Evolutionary conservation across 176 grass and related monocot genomes (phyloP), one percentile per base, ranked within the genome.

Genomic region (Triticum timopheevii): DNA sequence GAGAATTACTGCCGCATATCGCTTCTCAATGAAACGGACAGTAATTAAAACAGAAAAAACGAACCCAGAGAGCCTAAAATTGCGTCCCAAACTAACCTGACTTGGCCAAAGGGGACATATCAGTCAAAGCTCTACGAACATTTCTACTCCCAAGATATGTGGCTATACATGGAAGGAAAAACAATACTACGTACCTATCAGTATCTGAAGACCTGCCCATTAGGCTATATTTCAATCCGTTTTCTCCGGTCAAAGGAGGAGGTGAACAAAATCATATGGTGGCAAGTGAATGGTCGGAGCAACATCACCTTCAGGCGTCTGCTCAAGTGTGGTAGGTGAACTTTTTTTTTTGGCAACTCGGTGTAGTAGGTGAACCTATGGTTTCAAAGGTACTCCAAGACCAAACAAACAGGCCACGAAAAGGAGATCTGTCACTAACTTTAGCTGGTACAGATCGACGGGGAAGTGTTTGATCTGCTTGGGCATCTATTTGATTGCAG

Each of bases 261-360:
- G 65, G 27, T 58, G 25, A 54, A 13, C 71, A 39, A 64, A 52
- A 83, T 78, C 73, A 20, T 78, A 40, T 3, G 77, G 20, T 39
- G 61, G 52, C 28, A 17, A 69, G 24, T 82, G 40, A 47, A 52
- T 5, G 13, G 79, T 65, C 31, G 72, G 70, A 49, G 50, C 69
- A 63, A 28, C 40, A 65, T 90, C 84, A 4, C 67, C 33, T 72
- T 83, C 89, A 65, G 2, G 11, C 4, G 24, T 72, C 82, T 73
- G 89, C 84, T 86, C 79, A 49, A 50, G 34, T 8, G 23, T 13
- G 33, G 79, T 71, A 59, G 54, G 54, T 54, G 50, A 54, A 54
- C 50, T 54, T 54, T 17, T 50, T 11, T 47, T 49, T 19, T 54
- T 54, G 2, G 50, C 50, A 54, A 54, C 50, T 54, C 50, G 28